phyloP scores from a whole-genome alignment of 2,329 filamentous ascomycete species.

The Gremmenia infestans region DNA sequence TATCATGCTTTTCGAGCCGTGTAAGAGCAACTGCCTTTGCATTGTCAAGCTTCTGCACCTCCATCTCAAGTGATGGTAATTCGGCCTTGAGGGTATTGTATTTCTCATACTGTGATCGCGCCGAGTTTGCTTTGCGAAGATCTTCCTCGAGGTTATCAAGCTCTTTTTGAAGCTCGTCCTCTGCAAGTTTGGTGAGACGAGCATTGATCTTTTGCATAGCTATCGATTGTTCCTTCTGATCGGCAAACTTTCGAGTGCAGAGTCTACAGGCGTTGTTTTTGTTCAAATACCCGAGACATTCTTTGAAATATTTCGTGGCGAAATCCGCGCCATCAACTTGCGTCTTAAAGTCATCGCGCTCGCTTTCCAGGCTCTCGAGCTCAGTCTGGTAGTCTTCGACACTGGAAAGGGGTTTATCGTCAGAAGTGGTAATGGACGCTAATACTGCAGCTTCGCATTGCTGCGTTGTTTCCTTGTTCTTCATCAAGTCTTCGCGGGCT shows the following conservation, averaged over 20 bases:
- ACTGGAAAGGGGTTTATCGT: slow-evolving; percentile 36
- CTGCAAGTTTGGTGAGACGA: slow-evolving; percentile 55
- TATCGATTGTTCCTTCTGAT: slow-evolving; percentile 53
- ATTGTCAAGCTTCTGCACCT: slow-evolving; percentile 56
- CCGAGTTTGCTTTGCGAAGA: slow-evolving; percentile 56
- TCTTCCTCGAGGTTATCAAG: slow-evolving; percentile 47
- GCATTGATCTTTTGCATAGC: slow-evolving; percentile 64
- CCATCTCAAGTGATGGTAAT: slow-evolving; percentile 62
- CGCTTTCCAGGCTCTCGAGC: slow-evolving; percentile 43
- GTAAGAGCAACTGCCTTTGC: slow-evolving; percentile 57
- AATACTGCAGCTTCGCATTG: slow-evolving; percentile 55
- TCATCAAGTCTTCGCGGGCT: slow-evolving; percentile 57
- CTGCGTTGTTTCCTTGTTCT: slow-evolving; percentile 57
- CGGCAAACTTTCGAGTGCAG: slow-evolving; percentile 66
- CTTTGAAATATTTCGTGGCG: slow-evolving; percentile 65
- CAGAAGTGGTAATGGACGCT: slow-evolving; percentile 40
- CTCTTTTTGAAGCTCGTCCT: slow-evolving; percentile 57
- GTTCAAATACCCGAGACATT: slow-evolving; percentile 61
- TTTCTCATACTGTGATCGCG: slow-evolving; percentile 65
- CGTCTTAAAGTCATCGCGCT: slow-evolving; percentile 49
- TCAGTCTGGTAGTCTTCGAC: slow-evolving; percentile 52
- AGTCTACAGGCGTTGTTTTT: slow-evolving; percentile 70
- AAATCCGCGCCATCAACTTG: slow-evolving; percentile 66
- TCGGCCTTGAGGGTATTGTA: slow-evolving; percentile 66
- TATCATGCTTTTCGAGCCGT: slow-evolving; percentile 64